These are phyloP conservation scores for Phytophthora brassicae DNA, from an alignment of 352 stramenopile genomes.

Conservation along the genomic window DNA sequence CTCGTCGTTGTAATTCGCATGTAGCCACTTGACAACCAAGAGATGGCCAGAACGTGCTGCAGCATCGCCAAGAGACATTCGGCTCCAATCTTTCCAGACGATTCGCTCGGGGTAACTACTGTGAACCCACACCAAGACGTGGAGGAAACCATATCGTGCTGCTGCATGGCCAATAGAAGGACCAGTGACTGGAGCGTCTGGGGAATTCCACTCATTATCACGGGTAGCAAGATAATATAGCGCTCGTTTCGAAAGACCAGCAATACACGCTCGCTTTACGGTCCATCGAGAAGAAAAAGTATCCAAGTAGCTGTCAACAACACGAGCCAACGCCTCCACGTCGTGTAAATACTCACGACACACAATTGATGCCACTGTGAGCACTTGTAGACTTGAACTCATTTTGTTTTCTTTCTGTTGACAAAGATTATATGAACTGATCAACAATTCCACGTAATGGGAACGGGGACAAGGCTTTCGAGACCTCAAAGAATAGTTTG, in stretches of 20 bases:
- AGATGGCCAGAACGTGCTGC: background rate
- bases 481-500: no score
- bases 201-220: no score
- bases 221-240: no score
- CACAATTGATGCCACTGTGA: background rate
- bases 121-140: background rate
- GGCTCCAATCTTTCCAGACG: background rate
- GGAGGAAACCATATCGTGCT: background rate
- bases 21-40: background rate
- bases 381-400: background rate
- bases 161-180: background rate
- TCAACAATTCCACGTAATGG: background rate
- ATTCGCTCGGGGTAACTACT: background rate
- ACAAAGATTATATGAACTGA: background rate
- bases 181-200: no score
- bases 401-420: no score
- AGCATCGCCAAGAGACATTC: background rate
- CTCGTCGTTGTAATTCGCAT: background rate
- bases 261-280: background rate
- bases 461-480: background rate
- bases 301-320: constrained; percentile 3
- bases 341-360: constrained; percentile 1
- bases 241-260: background rate
- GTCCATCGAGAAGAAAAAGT: constrained; percentile 1
- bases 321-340: background rate